Evolutionary conservation across 2,329 filamentous ascomycete genomes (phyloP), one percentile per base, ranked within the genome.

Genomic region (Trichoderma koningii): DNA sequence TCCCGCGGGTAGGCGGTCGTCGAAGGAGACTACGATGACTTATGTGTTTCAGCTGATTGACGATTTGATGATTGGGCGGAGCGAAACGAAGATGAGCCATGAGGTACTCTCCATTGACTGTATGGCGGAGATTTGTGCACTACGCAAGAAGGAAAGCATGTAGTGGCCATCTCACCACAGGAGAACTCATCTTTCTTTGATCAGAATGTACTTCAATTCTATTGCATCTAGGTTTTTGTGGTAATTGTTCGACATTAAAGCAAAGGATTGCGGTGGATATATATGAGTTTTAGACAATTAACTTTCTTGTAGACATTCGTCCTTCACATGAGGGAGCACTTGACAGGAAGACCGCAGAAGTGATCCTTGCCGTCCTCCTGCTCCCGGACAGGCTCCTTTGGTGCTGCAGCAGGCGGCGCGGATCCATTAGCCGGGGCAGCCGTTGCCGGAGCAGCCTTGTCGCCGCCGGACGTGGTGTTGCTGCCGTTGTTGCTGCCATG

Each of bases 311-410:
- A 1, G 10, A 5, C 10, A 9, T 12, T 7, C 47, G 14, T 34
- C 50, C 50, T 47, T 79, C 78, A 92, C 73, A 87, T 79, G 70
- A 95, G 85, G 53, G 80, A 78, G 77, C 91, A 95, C 74, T 93
- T 93, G 59, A 81, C 79, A 38, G 92, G 91, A 71, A 95, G 79
- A 23, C 92, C 91, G 74, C 92, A 96, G 52, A 89, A 63, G 5
- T 45, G 90, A 0, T 91, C 89, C 73, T 89, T 59, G n/a, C 48
- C 56, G 26, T 61, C 56, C 26, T 55, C 42, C 14, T 34, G 50
- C 50, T 65, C 56, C 50, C 9, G 45, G 15, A 64, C 21, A 21
- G 52, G 55, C 55, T 59, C 62, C 38, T 62, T 56, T 14, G n/a
- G 26, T 52, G 50, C 50, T 44, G 66, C 47, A 47, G 65, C 41